Evolutionary conservation across 2,329 filamentous ascomycete species (phyloP).

Genomic region (Aspergillus hiratsukae): DNA sequence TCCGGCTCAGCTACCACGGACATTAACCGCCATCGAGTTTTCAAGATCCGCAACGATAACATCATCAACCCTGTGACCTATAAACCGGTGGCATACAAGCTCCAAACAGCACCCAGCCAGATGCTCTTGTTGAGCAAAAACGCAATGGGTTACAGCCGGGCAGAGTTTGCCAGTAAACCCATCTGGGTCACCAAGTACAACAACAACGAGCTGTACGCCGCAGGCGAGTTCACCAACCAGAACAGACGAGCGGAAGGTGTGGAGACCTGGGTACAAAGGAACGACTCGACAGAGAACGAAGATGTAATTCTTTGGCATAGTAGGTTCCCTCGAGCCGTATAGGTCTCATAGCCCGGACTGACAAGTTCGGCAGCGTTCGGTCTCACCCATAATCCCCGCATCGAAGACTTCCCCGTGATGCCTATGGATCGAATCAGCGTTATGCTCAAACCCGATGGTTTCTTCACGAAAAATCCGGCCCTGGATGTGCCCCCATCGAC

Average conservation of each 20-base stretch:
- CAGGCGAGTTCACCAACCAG: constrained; percentile 55
- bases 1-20: constrained; percentile 48
- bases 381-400: constrained; percentile 60
- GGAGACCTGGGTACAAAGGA: constrained; percentile 47
- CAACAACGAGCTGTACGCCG: constrained; percentile 51
- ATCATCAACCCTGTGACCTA: constrained; percentile 52
- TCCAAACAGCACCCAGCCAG: constrained; percentile 54
- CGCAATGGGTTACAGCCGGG: constrained; percentile 47
- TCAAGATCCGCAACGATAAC: constrained; percentile 55
- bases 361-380: constrained; percentile 38
- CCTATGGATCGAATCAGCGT: constrained; percentile 53
- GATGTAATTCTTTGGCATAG: constrained; percentile 38
- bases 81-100: constrained; percentile 53
- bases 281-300: constrained; percentile 47
- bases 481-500: constrained; percentile 43
- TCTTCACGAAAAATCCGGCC: constrained; percentile 50
- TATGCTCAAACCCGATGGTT: constrained; percentile 48
- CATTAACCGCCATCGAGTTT: constrained; percentile 47
- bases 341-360: constrained; percentile 1
- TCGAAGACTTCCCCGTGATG: constrained; percentile 67
- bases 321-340: constrained; percentile 17
- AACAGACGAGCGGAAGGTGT: constrained; percentile 52
- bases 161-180: constrained; percentile 53
- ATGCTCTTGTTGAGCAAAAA: constrained; percentile 51
- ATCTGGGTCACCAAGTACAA: constrained; percentile 54